These are phyloP conservation scores for Ceriops zippeliana DNA, from an alignment of 345 rosid species.

Conservation along the genomic window DNA sequence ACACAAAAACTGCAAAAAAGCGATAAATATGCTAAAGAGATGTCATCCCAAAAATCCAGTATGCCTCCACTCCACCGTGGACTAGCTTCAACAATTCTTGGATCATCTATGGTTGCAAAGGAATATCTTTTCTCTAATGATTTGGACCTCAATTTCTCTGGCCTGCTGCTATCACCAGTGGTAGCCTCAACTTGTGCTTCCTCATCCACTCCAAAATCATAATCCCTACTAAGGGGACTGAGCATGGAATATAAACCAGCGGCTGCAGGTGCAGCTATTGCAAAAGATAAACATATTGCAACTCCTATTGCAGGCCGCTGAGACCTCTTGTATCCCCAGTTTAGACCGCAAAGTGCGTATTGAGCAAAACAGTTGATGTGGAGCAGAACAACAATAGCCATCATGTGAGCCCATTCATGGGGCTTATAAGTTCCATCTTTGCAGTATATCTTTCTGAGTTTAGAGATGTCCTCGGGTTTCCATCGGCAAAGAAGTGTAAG, in stretches of 20 bases:
- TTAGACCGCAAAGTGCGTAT: constrained; percentile 88
- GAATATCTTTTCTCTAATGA: constrained; percentile 61
- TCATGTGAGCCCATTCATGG: constrained; percentile 85
- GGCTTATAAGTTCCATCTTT: constrained; percentile 89
- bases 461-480: constrained; percentile 55
- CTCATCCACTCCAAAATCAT: constrained; percentile 50
- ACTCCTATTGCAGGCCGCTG: constrained; percentile 86
- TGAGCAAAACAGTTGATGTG: constrained; percentile 92
- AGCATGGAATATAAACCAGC: constrained; percentile 75
- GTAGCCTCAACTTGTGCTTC: constrained; percentile 48
- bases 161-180: constrained; percentile 27
- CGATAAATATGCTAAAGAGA: constrained; percentile 78
- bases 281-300: constrained; percentile 69
- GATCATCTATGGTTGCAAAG: constrained; percentile 49
- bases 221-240: constrained; percentile 90
- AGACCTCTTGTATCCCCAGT: constrained; percentile 76
- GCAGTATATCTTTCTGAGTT: constrained; percentile 76
- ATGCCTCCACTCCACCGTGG: constrained; percentile 90
- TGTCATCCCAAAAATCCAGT: constrained; percentile 83
- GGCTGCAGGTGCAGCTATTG: constrained; percentile 83
- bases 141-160: constrained; percentile 21
- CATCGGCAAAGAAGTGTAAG: constrained; percentile 79
- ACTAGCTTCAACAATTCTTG: constrained; percentile 36
- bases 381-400: constrained; percentile 70
- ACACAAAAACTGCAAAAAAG: constrained; percentile 82